Base-by-base conservation (phyloP, 306 rosid genomes). In the Fragaria vesca region DNA sequence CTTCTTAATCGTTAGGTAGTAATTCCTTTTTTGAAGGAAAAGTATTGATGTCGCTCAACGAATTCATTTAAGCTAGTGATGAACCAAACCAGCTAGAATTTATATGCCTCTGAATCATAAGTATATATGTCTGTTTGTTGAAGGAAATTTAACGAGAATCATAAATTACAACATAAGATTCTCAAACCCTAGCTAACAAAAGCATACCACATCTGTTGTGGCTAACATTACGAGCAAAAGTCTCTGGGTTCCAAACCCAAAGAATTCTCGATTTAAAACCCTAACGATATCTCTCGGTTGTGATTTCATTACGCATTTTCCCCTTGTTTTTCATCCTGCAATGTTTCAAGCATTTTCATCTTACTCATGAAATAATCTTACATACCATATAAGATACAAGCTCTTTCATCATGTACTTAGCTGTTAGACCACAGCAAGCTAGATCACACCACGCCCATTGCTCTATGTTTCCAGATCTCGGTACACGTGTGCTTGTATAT, bases 391-490 rank as follows among this genome's bases (percentile, higher is more conserved):
- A 58, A 21, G 32, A n/a, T 8, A 54, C 28, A 21, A 57, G 63
- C 61, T 20, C 61, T 20, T 21, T 55, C 16, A 28, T 4, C 12
- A 17, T 16, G 58, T 5, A 1, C 32, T 11, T 10, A 26, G 24
- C 8, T 24, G 34, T 24, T 58, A 4, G 68, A 42, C 72, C 68
- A 52, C 15, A 36, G 32, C 46, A 24, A 54, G n/a, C 74, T 54
- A 72, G 6, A 36, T 38, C 42, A 71, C 63, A 52, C 32, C 76
- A 42, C 68, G 36, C 80, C 81, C 81, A 77, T 66, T 21, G 45
- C 63, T 58, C 47, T 51, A 72, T 82, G 81, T 67, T 24, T 66
- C 57, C 81, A 77, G 71, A 65, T 71, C 81, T 77, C 78, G 12
- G 28, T 50, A 81, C 80, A 66, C 76, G 78, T 55, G 75, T 36